Evolutionary conservation across 2,329 filamentous ascomycete species (phyloP), one percentile per base, ranked within the genome.

Genomic region (Botrytis elliptica): DNA sequence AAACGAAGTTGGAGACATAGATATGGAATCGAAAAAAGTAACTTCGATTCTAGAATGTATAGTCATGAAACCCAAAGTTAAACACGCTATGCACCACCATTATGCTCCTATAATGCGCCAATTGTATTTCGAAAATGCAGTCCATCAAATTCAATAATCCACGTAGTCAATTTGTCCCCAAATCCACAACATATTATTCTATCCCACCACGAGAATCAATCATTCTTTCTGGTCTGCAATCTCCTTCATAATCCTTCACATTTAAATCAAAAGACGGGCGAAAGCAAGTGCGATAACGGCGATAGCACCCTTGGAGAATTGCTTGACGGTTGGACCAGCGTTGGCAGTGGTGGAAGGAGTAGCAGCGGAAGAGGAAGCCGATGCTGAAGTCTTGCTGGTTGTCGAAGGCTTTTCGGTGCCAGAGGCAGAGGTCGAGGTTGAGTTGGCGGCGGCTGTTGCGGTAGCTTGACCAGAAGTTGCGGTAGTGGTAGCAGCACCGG

Each of bases 271-370:
- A 33, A 72, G 63, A 33, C 71, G 65, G 49, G 57, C 36, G 20
- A 73, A 70, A n/a, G 57, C 65, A 62, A 73, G 55, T 63, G 71
- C 71, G 29, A 73, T n/a, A 55, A 73, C 29, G 49, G 59, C 65
- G 9, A 64, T n/a, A 25, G 42, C 71, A n/a, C 71, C 66, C 66
- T 73, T 73, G 42, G 71, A 70, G 22, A 73, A 55, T 63, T 70
- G 65, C 42, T 63, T 57, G 33, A 73, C 57, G 29, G 42, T 70
- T 62, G 55, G 65, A 52, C 42, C 65, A 44, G 71, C 44, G 22
- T 55, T 73, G 36, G 71, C 57, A 40, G 52, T 57, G 9, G 71
- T 40, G 18, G 65, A 70, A 36, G 68, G 44, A 29, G 40, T 70
- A 22, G 66, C 49, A 59, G 49, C 25, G 18, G 71, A 63, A 57